A percentile compares a stretch with the other conserved stretches of the same genome.
phyloP scores from a whole-genome alignment of 2,329 filamentous ascomycete genomes.

The Ceratocystis harringtonii region DNA sequence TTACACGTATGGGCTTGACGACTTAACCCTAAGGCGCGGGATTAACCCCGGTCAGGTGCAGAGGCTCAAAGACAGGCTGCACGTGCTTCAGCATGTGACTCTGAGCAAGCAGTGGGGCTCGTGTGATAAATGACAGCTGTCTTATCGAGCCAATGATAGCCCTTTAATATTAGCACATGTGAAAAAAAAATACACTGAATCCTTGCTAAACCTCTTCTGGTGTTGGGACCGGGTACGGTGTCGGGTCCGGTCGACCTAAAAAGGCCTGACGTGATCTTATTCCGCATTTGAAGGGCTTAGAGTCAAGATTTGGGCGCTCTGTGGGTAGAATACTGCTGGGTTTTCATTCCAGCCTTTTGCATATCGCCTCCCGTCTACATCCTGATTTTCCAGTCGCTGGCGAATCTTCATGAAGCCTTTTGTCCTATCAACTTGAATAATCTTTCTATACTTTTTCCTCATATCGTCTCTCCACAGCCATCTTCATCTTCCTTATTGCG shows the following conservation, averaged over 20 bases:
- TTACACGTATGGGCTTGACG: neutral
- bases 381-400: neutral
- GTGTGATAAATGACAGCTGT: neutral
- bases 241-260: neutral
- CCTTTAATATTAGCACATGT: neutral
- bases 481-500: neutral
- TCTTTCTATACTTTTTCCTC: neutral
- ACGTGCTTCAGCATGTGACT: neutral
- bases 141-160: neutral
- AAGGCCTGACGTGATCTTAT: neutral
- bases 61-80: neutral
- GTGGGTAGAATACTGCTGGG: neutral
- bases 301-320: neutral
- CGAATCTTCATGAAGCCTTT: neutral
- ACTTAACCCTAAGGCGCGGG: neutral
- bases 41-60: neutral
- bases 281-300: neutral
- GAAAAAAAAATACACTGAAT: neutral
- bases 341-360: neutral
- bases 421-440: neutral
- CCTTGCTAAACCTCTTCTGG: neutral
- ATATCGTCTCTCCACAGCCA: neutral
- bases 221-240: neutral
- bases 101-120: neutral
- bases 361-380: neutral